Base-by-base conservation (phyloP, 805 yeast genomes). In the Nakazawaea holstii region DNA sequence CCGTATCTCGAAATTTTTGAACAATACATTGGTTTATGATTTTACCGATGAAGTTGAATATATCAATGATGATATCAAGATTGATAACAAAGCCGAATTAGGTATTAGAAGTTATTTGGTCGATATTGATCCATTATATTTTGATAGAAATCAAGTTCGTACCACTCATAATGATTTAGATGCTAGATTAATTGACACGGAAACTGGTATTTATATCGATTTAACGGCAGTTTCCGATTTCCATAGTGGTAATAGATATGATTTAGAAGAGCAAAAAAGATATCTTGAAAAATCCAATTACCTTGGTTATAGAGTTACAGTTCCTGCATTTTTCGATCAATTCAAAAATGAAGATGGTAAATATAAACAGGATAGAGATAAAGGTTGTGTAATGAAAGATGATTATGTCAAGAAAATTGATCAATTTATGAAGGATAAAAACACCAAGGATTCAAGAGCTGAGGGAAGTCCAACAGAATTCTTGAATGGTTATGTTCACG, bases 51-150 rank as follows among this genome's bases (percentile, higher is more conserved):
- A 67, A 49, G 65, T 66, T 6, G 56, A 65, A 43, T 74, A 73
- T 50, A 79, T 82, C 1, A 72, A 71, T 56, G 82, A 83, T 1
- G 67, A 73, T 49, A 78, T 70, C 56, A 68, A 75, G 45, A 53
- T 79, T 40, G 75, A 59, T 41, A 49, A 54, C 44, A 42, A 35
- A 26, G 44, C 41, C 3, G 50, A 48, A 33, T 30, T 48, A 35
- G 50, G 50, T 39, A 39, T 42, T 30, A 38, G 47, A 33, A 39
- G 47, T 43, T 48, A 48, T 29, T 29, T 48, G 41, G 33, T 48
- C 27, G 50, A 48, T 29, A 43, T 48, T 27, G 47, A 48, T 39
- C 50, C 50, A 17, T 38, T 43, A 29, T 48, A 48, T 37, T 48
- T 48, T 30, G 50, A 48, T 32, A 38, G 50, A 28, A 43, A 48